These are phyloP conservation scores for Ceratobasidium sp. DNA, from an alignment of 1,284 basidiomycete species.

Conservation along the genomic window DNA sequence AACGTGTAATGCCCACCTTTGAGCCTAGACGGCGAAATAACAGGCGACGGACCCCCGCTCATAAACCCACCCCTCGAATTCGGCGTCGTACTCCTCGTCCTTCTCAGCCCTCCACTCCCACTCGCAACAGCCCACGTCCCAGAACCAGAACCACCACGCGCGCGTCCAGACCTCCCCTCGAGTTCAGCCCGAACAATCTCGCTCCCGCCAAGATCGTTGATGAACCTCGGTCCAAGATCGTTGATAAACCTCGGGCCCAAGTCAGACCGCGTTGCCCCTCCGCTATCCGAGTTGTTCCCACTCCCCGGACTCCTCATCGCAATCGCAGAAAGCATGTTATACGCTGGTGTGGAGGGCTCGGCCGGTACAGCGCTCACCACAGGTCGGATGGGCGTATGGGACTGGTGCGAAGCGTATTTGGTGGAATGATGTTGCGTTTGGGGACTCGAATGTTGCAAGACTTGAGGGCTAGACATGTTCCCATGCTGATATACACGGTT, in stretches of 20 bases:
- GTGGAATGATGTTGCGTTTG: slow-evolving; percentile 6
- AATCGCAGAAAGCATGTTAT: slow-evolving; percentile 65
- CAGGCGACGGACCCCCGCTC: neutral
- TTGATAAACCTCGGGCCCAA: neutral
- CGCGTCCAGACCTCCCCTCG: neutral
- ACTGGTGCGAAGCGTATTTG: slow-evolving; percentile 51
- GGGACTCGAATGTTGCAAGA: slow-evolving; percentile 25
- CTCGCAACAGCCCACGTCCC: neutral
- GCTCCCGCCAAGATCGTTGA: slow-evolving; percentile 11
- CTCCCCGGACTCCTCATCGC: slow-evolving; percentile 27
- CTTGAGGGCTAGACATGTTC: slow-evolving; percentile 22
- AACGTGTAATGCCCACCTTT: neutral
- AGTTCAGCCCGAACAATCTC: neutral
- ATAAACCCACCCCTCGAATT: slow-evolving; percentile 13
- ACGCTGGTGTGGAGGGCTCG: slow-evolving; percentile 67
- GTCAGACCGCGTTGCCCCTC: slow-evolving; percentile 7
- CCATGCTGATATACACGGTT: slow-evolving; percentile 27
- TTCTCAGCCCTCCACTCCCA: slow-evolving; percentile 1
- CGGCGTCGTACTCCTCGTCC: slow-evolving; percentile 30
- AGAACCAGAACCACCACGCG: slow-evolving; percentile 1
- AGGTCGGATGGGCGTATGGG: slow-evolving; percentile 46
- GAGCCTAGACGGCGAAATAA: slow-evolving; percentile 19
- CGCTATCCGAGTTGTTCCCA: neutral
- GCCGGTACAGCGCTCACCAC: slow-evolving; percentile 53
- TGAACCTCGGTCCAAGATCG: neutral